phyloP scores from a whole-genome alignment of 805 yeast genomes.

The Tetrapisispora phaffii region DNA sequence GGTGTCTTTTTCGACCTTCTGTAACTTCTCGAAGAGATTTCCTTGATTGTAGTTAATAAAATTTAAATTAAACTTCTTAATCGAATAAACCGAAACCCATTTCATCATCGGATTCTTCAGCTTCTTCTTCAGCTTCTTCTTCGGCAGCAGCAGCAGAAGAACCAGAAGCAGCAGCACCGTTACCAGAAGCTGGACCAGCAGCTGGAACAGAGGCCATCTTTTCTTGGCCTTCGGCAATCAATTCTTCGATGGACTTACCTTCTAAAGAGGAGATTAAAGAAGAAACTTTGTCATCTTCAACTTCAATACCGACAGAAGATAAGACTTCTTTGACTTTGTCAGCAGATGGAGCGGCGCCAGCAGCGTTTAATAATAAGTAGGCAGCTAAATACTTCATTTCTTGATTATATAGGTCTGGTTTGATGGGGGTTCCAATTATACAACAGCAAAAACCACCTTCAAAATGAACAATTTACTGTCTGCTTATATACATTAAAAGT shows the following conservation, averaged over 20 bases:
- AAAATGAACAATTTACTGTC: too few relatives aligned
- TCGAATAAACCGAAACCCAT: constrained; percentile 91
- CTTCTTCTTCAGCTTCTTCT: constrained; percentile 53
- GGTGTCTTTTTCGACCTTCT: too few relatives aligned
- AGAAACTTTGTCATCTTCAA: constrained; percentile 79
- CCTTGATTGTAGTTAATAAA: neutral
- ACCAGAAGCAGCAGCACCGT: constrained; percentile 43
- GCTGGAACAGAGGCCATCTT: constrained; percentile 96
- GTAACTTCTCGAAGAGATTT: neutral
- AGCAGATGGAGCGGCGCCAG: constrained; percentile 93
- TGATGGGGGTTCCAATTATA: too few relatives aligned
- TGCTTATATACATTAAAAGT: too few relatives aligned
- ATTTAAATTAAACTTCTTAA: constrained; percentile 68
- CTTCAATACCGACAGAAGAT: constrained; percentile 92
- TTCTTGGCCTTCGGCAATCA: constrained; percentile 89
- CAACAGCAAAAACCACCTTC: too few relatives aligned
- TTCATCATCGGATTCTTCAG: constrained; percentile 63
- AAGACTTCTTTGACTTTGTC: constrained; percentile 81
- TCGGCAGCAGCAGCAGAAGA: constrained; percentile 39
- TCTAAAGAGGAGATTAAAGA: constrained; percentile 75
- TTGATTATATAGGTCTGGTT: neutral
- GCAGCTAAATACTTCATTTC: constrained; percentile 98
- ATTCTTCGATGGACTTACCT: constrained; percentile 85
- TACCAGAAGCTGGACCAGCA: constrained; percentile 90
- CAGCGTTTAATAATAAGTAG: constrained; percentile 94